phyloP scores from a whole-genome alignment of 495 filamentous ascomycete genomes.

The Aspergillus olivimuriae region DNA sequence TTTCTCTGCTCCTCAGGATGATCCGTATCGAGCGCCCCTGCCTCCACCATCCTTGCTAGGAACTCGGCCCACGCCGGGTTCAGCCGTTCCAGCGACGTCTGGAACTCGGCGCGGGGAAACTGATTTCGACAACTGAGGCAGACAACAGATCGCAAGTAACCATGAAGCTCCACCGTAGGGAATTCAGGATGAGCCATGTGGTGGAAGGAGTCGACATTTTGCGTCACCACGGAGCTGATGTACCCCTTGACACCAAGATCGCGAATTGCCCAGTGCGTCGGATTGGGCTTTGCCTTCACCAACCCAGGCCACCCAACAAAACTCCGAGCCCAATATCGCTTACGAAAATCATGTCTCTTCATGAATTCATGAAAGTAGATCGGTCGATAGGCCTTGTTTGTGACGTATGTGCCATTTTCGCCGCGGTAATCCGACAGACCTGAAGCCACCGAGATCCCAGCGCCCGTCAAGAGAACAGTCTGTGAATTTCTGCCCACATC shows the following conservation, averaged over 20 bases:
- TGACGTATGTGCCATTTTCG: constrained; percentile 80
- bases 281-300: constrained; percentile 70
- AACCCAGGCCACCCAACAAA: constrained; percentile 88
- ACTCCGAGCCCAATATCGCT: constrained; percentile 93
- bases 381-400: constrained; percentile 82
- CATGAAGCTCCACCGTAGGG: constrained; percentile 80
- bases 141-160: constrained; percentile 71
- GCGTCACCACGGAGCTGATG: constrained; percentile 75
- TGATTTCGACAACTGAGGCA: constrained; percentile 73
- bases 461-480: constrained; percentile 81
- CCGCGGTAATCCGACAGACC: constrained; percentile 93
- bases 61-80: constrained; percentile 87
- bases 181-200: constrained; percentile 65
- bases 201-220: constrained; percentile 97
- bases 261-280: constrained; percentile 68
- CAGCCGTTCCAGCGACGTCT: constrained; percentile 64
- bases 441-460: constrained; percentile 88
- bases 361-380: constrained; percentile 92
- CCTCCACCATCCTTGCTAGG: constrained; percentile 59
- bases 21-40: constrained; percentile 70
- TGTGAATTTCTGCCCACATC: constrained; percentile 41
- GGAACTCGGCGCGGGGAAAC: constrained; percentile 65
- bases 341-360: constrained; percentile 74
- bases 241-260: constrained; percentile 64
- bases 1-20: constrained; percentile 62